Base-by-base conservation (phyloP, 148 eudicot genomes). In the Amaranthus hypochondriacus region DNA sequence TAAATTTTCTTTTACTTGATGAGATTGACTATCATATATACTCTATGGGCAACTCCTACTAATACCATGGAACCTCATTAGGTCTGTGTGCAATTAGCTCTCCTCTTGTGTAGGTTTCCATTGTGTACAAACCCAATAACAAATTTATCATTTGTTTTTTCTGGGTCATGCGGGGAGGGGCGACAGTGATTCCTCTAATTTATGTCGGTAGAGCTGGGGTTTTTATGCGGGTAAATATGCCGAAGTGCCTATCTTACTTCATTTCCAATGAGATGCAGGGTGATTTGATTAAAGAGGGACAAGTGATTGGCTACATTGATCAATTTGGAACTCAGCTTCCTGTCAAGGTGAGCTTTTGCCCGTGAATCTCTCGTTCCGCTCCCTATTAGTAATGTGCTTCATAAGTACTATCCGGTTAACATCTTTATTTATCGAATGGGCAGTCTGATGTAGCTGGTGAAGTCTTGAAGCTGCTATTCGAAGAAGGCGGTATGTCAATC, bases 361-460 rank as follows among this genome's bases (percentile, higher is more conserved):
- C 57, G 9, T 69, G 57, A 54, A 47, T 54, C 49, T 77, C 39
- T 70, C 6, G 5, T 55, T 69, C 48, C 49, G 56, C 62, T 81
- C 28, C 21, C 65, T 66, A 75, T 56, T 57, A 43, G 67, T 47
- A 65, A 28, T 51, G 51, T 28, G 39, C 0, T 28, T 28, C 39
- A 28, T 18, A 43, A 50, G 56, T 13, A 64, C 5, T 56, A 39
- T 48, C 39, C 10, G 10, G 54, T 12, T 76, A 68, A 68, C 53
- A 14, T 60, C 61, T 67, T 47, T 53, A n/a, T 28, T 74, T 15
- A 55, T 68, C 11, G 56, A 67, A 56, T 78, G 77, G 70, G 75
- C 95, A 93, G 98, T 86, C 98, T 42, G 91, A 91, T 81, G 94
- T 87, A 64, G 92, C 87, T 15, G 98, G 98, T 44, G 97, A 93